Conservation (phyloP, 495 filamentous ascomycete genomes). For the Hypomontagnella monticulosa region DNA sequence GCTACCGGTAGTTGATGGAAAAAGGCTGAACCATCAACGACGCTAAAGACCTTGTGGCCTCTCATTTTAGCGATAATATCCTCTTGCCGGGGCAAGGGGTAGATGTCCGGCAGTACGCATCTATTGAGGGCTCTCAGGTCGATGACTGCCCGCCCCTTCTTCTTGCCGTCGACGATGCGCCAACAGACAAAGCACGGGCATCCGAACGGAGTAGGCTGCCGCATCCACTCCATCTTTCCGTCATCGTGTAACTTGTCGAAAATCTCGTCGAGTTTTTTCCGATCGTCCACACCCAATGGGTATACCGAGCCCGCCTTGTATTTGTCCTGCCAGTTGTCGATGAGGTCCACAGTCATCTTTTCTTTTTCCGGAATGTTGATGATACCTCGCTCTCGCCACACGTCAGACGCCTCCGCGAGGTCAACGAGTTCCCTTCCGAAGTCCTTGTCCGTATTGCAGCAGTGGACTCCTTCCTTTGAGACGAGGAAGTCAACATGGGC, state of each 20-base stretch:
- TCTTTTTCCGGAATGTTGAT: background rate
- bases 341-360: background rate
- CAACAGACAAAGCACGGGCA: conserved; percentile 1
- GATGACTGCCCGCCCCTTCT: conserved; percentile 6
- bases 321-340: background rate
- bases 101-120: background rate
- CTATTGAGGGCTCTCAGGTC: background rate
- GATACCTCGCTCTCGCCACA: background rate
- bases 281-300: background rate
- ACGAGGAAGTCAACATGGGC: background rate
- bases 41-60: background rate
- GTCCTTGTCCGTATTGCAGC: background rate
- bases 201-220: background rate
- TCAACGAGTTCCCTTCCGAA: background rate
- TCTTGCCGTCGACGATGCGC: background rate
- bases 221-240: background rate
- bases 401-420: background rate
- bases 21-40: background rate
- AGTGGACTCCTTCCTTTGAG: background rate
- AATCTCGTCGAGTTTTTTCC: background rate
- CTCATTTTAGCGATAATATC: background rate
- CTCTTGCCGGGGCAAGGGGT: conserved; percentile 1
- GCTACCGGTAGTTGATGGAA: conserved; percentile 10
- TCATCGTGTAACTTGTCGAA: background rate
- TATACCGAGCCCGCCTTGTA: background rate